Percentiles rank a stretch among this genome's conserved stretches.
phyloP scores from a whole-genome alignment of 2,329 filamentous ascomycete species.

The Diaporthe amygdali region DNA sequence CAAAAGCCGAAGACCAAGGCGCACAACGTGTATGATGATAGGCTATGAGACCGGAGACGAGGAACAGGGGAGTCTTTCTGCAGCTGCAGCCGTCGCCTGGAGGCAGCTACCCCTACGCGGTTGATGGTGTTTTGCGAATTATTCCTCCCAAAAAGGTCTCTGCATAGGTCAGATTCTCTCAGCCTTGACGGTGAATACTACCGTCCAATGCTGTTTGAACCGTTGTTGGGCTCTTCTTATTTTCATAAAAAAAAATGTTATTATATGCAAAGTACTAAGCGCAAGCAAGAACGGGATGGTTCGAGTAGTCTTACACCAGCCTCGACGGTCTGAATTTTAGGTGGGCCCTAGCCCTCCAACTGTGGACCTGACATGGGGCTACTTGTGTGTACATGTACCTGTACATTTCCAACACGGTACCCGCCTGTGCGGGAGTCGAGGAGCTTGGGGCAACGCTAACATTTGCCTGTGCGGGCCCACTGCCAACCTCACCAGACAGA shows the following conservation, averaged over 20 bases:
- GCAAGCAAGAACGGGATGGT: too few relatives aligned
- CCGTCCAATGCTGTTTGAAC: too few relatives aligned
- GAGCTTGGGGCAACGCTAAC: not conserved
- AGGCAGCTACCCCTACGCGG: too few relatives aligned
- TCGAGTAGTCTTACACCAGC: too few relatives aligned
- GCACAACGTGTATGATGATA: slow-evolving; percentile 27
- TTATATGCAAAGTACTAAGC: too few relatives aligned
- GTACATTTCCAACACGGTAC: not conserved
- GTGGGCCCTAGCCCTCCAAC: not conserved
- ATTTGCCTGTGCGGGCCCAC: not conserved
- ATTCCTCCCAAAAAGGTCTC: too few relatives aligned
- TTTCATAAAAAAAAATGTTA: too few relatives aligned
- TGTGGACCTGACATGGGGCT: not conserved
- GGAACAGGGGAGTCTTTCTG: too few relatives aligned
- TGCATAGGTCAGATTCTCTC: not conserved
- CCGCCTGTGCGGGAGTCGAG: not conserved
- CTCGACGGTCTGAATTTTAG: not conserved
- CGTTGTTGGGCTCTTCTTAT: not conserved
- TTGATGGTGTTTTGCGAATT: too few relatives aligned
- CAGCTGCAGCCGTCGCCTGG: too few relatives aligned
- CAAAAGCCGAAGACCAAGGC: too few relatives aligned
- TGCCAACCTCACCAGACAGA: not conserved
- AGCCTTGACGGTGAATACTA: not conserved
- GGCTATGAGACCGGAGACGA: not conserved
- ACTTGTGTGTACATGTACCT: too few relatives aligned